A percentile compares a stretch with the other conserved stretches of the same genome.
Conservation (phyloP, 768 basidiomycete genomes). For the Candolleomyces eurysporus region DNA sequence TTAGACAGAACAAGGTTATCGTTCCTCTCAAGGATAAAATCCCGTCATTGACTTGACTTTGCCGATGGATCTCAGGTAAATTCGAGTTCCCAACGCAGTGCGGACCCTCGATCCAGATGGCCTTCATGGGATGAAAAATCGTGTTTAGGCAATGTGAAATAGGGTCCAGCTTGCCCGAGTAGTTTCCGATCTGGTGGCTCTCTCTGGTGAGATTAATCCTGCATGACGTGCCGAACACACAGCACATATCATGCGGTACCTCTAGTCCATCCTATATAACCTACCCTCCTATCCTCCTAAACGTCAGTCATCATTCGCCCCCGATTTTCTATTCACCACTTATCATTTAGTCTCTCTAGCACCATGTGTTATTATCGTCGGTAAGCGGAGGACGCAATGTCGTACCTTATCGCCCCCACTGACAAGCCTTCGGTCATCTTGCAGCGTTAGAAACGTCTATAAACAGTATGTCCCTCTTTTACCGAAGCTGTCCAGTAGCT, state of each 20-base stretch:
- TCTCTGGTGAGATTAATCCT: too few species aligned
- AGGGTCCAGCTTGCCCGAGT: not conserved
- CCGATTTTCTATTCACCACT: constrained; percentile 8
- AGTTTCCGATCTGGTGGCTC: not conserved
- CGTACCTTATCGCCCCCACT: constrained; percentile 13
- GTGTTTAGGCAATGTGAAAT: not conserved
- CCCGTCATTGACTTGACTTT: not conserved
- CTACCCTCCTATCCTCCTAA: constrained; percentile 23
- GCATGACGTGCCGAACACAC: not conserved
- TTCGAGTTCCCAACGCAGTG: too few species aligned
- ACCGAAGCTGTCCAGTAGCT: not conserved
- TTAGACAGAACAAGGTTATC: constrained; percentile 1
- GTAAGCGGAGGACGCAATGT: constrained; percentile 31
- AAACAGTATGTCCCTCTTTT: constrained; percentile 35
- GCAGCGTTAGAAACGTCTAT: constrained; percentile 57
- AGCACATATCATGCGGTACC: not conserved
- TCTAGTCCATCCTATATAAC: not conserved
- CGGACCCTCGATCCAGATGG: not conserved
- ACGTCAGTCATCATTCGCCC: constrained; percentile 9
- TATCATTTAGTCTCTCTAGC: not conserved
- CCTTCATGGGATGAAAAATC: not conserved
- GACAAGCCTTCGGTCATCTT: constrained; percentile 12
- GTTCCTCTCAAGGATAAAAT: not conserved
- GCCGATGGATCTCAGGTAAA: constrained; percentile 1
- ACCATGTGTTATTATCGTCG: constrained; percentile 62